Evolutionary conservation across 495 filamentous ascomycete genomes (phyloP).

Genomic region (Aspergillus egyptiacus): DNA sequence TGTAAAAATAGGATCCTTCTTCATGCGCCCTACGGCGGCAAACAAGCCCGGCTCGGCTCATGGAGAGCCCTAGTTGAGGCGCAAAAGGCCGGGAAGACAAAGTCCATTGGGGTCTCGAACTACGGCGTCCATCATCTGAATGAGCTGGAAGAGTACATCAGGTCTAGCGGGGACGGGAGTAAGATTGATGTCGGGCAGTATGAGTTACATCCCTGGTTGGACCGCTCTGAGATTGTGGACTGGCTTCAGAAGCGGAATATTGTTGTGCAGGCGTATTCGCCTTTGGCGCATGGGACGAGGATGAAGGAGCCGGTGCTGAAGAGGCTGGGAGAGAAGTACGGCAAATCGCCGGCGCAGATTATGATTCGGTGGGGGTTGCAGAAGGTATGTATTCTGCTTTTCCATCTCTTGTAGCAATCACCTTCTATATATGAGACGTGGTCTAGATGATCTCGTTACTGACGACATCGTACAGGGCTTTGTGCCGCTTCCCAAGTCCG

Average conservation of each 20-base stretch:
- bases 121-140: slow-evolving; percentile 52
- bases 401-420: background rate
- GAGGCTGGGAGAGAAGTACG: slow-evolving; percentile 59
- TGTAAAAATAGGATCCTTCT: slow-evolving; percentile 42
- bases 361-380: slow-evolving; percentile 82
- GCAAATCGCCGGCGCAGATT: slow-evolving; percentile 71
- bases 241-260: slow-evolving; percentile 67
- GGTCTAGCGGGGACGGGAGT: slow-evolving; percentile 59
- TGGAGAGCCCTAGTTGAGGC: slow-evolving; percentile 51
- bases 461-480: slow-evolving; percentile 43
- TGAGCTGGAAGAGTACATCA: slow-evolving; percentile 66
- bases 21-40: slow-evolving; percentile 51
- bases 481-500: slow-evolving; percentile 59
- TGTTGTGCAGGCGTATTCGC: slow-evolving; percentile 73
- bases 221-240: slow-evolving; percentile 64
- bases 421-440: background rate
- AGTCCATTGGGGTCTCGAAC: slow-evolving; percentile 51
- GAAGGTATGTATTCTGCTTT: slow-evolving; percentile 33
- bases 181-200: slow-evolving; percentile 79
- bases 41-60: slow-evolving; percentile 37
- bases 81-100: slow-evolving; percentile 42
- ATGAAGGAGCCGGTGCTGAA: slow-evolving; percentile 55
- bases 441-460: background rate
- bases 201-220: slow-evolving; percentile 83
- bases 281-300: slow-evolving; percentile 61